These are phyloP conservation scores for Barbarea vulgaris DNA, from an alignment of 345 rosid species.

Conservation along the genomic window DNA sequence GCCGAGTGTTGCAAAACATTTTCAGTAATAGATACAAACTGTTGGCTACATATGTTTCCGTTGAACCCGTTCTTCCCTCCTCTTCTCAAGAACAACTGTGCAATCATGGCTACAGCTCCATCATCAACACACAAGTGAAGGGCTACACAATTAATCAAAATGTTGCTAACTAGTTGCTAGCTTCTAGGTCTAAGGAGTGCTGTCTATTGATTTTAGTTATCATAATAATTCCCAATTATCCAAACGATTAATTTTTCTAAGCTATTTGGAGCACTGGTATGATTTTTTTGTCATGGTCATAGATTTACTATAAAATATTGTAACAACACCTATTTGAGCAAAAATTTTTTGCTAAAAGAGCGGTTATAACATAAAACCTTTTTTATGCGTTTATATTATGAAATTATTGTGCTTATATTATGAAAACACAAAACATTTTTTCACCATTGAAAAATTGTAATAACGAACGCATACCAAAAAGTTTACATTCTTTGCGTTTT, in stretches of 20 bases:
- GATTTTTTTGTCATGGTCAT: neutral
- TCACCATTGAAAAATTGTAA: neutral
- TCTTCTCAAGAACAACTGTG: constrained; percentile 5
- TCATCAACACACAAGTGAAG: constrained; percentile 19
- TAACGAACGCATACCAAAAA: neutral
- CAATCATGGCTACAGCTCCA: neutral
- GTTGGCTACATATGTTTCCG: constrained; percentile 20
- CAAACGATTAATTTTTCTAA: neutral
- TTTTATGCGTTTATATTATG: neutral
- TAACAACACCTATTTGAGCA: neutral
- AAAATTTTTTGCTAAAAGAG: no score
- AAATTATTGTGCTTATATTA: neutral
- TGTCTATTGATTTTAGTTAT: neutral
- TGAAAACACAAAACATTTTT: neutral
- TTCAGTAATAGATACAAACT: neutral
- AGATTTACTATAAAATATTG: neutral
- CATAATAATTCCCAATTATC: neutral
- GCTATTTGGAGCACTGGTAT: neutral
- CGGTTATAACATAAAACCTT: no score
- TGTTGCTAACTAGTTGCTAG: neutral
- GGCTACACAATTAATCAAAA: neutral
- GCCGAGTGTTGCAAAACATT: constrained; percentile 15
- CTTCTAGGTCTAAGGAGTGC: neutral
- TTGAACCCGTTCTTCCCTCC: constrained; percentile 10
- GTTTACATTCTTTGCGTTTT: neutral